phyloP scores from a whole-genome alignment of 768 basidiomycete species.

The Leccinum subgranulosum region DNA sequence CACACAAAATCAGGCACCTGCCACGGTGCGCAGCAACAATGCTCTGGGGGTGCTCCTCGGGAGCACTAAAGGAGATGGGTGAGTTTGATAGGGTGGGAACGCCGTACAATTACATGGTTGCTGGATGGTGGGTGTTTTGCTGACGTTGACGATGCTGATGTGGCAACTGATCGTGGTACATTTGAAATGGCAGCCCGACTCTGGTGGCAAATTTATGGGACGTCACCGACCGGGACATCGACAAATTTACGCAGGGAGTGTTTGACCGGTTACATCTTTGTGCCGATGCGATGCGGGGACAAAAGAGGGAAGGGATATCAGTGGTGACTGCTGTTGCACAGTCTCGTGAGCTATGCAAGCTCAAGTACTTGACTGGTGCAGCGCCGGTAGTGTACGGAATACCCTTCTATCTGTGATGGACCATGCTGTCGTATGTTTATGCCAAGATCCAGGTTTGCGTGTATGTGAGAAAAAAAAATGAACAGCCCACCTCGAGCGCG shows the following conservation, averaged over 20 bases:
- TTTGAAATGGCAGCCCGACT: constrained; percentile 59
- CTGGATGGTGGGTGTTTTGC: constrained; percentile 77
- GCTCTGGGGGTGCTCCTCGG: constrained; percentile 99
- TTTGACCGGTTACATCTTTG: constrained; percentile 67
- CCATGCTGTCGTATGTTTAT: neutral
- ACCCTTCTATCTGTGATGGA: constrained; percentile 71
- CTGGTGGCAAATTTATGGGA: constrained; percentile 97
- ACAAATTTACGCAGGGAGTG: constrained; percentile 84
- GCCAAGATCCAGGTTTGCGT: neutral
- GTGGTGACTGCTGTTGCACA: constrained; percentile 77
- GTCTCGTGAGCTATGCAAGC: constrained; percentile 78
- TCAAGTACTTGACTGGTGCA: constrained; percentile 92
- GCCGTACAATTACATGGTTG: constrained; percentile 94
- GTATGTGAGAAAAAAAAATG: neutral
- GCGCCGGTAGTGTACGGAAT: constrained; percentile 95
- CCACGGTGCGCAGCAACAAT: constrained; percentile 88
- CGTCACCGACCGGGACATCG: constrained; percentile 96
- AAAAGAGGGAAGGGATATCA: constrained; percentile 31
- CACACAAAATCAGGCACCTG: constrained; percentile 79
- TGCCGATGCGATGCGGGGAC: constrained; percentile 18
- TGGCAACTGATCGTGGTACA: neutral
- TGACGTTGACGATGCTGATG: neutral
- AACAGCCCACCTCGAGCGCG: neutral
- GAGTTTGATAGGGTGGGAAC: constrained; percentile 92
- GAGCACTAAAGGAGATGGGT: constrained; percentile 82